Base-by-base conservation (phyloP, 345 rosid genomes). In the Brassica incana region DNA sequence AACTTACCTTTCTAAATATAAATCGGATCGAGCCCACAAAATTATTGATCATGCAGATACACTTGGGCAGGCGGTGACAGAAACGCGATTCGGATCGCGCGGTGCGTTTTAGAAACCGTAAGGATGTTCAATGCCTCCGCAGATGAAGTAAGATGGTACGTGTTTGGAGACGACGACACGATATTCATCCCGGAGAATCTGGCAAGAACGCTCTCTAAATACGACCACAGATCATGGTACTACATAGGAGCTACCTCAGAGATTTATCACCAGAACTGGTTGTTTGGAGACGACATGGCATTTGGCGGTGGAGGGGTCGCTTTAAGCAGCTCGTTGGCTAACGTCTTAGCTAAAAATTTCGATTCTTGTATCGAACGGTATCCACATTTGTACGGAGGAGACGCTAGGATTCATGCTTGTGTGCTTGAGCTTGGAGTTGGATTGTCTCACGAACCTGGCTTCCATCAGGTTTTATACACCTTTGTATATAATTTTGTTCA, bases 281-380 rank as follows among this genome's bases (percentile, higher is more conserved):
- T 72, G 14, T 92, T 90, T 10, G 85, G 91, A 2, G 87, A 89
- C 52, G 83, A 82, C 3, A 90, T 90, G 92, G 99, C 94, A 2
- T 92, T 83, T 60, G 88, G 93, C 2, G 97, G 99, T n/a, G 95
- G 83, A 5, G 99, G 99, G 8, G 87, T 85, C 8, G 97, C 94
- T 14, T 77, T 92, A 48, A 95, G 99, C 66, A 85, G 85, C 75
- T 88, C 97, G 3, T 82, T 95, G 40, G 97, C 97, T 20, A 81
- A 82, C 71, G 89, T 86, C 68, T 71, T 95, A 68, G 92, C 95
- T 0, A 89, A 84, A 56, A 85, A 83, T 29, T 84, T 91, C 0
- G 97, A 95, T 86, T 87, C 95, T 11, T 95, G 99, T 71, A 84
- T 92, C n/a, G 84, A 87, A 69, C 72, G 99, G 10, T 91, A 92